Percentiles rank a stretch among this genome's conserved stretches.
These are phyloP conservation scores for Leishmania guyanensis DNA, from an alignment of 208 protist genomes.

Conservation along the genomic window DNA sequence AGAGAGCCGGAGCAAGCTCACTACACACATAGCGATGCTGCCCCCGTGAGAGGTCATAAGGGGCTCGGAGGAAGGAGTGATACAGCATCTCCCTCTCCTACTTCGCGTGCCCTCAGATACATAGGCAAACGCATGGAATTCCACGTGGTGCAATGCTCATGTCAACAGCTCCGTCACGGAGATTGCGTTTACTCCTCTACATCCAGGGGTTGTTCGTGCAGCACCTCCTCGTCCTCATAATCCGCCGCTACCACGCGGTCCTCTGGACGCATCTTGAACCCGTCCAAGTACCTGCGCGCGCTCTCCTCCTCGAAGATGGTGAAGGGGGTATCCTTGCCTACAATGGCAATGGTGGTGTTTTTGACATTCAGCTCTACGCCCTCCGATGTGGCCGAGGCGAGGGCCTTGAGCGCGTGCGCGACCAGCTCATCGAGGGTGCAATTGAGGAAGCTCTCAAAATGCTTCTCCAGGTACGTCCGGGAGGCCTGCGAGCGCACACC, in stretches of 20 bases:
- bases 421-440: constrained; percentile 92
- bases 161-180: background rate
- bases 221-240: constrained; percentile 67
- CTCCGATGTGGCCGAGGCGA: constrained; percentile 92
- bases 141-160: background rate
- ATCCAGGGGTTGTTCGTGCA: constrained; percentile 76
- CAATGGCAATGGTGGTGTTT: constrained; percentile 93
- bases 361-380: constrained; percentile 90
- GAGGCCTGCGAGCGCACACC: constrained; percentile 98
- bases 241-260: constrained; percentile 62
- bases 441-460: constrained; percentile 93
- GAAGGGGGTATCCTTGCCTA: constrained; percentile 90
- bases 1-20: background rate
- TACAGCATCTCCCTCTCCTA: background rate
- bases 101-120: background rate
- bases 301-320: constrained; percentile 86
- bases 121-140: background rate
- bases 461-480: constrained; percentile 99
- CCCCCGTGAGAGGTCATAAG: background rate
- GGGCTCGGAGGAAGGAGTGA: too few species aligned
- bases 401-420: constrained; percentile 91
- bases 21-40: background rate
- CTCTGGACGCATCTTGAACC: constrained; percentile 78
- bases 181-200: constrained; percentile 73
- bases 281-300: constrained; percentile 82